Conservation (phyloP, 176 grass and related monocot genomes). For the Bonia amplexicaulis region DNA sequence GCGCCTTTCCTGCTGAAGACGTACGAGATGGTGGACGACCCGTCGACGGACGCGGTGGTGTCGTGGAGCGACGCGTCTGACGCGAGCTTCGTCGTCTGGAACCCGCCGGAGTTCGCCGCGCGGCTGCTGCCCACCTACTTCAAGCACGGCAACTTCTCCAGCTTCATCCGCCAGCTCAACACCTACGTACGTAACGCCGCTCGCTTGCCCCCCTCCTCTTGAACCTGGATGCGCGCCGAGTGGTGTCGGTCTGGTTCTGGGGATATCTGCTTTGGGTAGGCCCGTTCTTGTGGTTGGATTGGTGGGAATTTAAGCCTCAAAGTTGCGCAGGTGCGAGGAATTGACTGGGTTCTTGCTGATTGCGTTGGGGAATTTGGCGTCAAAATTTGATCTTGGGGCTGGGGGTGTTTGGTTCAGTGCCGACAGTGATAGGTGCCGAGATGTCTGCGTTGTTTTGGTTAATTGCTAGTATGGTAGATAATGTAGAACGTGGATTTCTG, state of each 20-base stretch:
- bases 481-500: not conserved
- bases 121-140: slow-evolving; percentile 71
- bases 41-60: slow-evolving; percentile 67
- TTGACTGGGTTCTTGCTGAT: not conserved
- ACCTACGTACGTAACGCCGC: slow-evolving; percentile 56
- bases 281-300: not conserved
- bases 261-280: not conserved
- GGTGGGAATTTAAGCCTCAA: not conserved
- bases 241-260: not conserved
- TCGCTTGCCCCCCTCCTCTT: not conserved
- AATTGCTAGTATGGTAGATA: not conserved
- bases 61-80: slow-evolving; percentile 62
- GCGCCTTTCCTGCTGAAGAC: slow-evolving; percentile 89
- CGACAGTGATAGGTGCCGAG: not conserved
- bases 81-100: slow-evolving; percentile 90
- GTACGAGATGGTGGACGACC: slow-evolving; percentile 96
- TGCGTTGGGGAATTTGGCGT: not conserved
- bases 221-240: not conserved
- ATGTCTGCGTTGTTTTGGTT: not conserved
- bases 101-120: slow-evolving; percentile 63
- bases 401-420: not conserved
- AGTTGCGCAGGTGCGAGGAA: not conserved
- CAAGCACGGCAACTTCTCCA: slow-evolving; percentile 98
- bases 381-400: slow-evolving; percentile 2
- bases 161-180: slow-evolving; percentile 99